Conservation (phyloP, 306 rosid genomes). For the Herpetospermum pedunculosum region DNA sequence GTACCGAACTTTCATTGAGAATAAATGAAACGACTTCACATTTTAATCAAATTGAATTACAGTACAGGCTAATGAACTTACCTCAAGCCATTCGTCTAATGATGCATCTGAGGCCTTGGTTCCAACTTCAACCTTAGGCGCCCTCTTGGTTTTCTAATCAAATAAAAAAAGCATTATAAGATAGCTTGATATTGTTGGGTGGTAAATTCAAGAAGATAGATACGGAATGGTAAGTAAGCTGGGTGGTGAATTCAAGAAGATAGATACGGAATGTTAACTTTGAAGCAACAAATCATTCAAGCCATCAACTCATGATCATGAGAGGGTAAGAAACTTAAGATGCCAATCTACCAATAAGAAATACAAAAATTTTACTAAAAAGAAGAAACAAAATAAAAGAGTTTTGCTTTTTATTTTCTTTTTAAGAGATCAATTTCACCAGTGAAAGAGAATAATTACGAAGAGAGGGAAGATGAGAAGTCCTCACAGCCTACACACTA, state of each 20-base stretch:
- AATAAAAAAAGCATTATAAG: background rate
- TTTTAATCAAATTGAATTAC: background rate
- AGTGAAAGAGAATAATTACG: background rate
- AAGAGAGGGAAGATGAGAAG: background rate
- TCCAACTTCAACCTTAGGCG: slow-evolving; percentile 92
- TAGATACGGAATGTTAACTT: background rate
- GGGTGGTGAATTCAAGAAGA: background rate
- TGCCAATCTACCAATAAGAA: background rate
- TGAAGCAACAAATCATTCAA: background rate
- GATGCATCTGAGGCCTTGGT: slow-evolving; percentile 71
- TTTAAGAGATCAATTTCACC: background rate
- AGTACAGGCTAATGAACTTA: background rate
- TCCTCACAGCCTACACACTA: background rate
- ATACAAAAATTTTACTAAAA: background rate
- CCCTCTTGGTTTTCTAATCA: slow-evolving; percentile 73
- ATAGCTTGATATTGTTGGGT: background rate
- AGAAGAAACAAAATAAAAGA: background rate
- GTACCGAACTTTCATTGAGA: too few relatives aligned
- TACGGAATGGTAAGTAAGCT: background rate
- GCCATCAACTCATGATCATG: background rate
- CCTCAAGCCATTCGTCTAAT: slow-evolving; percentile 96
- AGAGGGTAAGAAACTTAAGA: background rate
- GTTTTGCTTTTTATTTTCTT: background rate
- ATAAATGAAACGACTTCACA: background rate
- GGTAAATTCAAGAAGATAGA: background rate